Evolutionary conservation across 2,329 filamentous ascomycete species (phyloP).

Genomic region (Coniella vitis): DNA sequence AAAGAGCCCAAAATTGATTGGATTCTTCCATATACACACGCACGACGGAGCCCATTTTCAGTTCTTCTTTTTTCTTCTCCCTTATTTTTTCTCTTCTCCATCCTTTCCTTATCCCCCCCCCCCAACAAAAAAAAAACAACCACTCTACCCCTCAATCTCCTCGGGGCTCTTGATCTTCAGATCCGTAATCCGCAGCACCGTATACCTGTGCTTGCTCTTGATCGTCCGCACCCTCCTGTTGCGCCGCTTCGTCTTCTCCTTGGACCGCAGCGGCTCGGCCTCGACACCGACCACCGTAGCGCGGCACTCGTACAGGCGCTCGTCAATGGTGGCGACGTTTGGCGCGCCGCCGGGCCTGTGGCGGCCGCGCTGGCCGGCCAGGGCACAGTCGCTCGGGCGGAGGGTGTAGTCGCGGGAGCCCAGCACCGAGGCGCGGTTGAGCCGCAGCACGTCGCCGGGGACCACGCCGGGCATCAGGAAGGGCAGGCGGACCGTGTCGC

Average conservation of each 20-base stretch:
- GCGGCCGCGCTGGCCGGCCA: slow-evolving; percentile 43
- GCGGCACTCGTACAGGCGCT: slow-evolving; percentile 75
- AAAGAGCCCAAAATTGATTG: no score
- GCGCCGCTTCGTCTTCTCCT: slow-evolving; percentile 76
- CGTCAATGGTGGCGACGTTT: slow-evolving; percentile 73
- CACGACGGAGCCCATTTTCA: no score
- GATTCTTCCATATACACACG: no score
- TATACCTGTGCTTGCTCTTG: slow-evolving; percentile 86
- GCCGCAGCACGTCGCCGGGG: slow-evolving; percentile 77
- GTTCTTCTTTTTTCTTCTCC: no score
- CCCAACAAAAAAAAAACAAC: no score
- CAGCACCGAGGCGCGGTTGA: slow-evolving; percentile 77
- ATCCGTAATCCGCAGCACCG: slow-evolving; percentile 77
- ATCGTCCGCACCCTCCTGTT: slow-evolving; percentile 68
- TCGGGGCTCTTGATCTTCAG: slow-evolving; percentile 53
- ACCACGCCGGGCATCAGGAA: slow-evolving; percentile 70
- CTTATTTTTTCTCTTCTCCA: no score
- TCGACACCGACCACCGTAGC: slow-evolving; percentile 81
- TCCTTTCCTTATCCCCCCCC: no score
- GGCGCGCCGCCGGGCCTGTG: no score
- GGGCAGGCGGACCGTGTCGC: slow-evolving; percentile 69
- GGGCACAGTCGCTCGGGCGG: slow-evolving; percentile 6
- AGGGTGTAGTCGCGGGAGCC: slow-evolving; percentile 89
- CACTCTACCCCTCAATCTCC: slow-evolving; percentile 30
- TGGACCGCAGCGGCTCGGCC: slow-evolving; percentile 67